Evolutionary conservation across 345 rosid species (phyloP).

Genomic region (Crucihimalaya himalaica): DNA sequence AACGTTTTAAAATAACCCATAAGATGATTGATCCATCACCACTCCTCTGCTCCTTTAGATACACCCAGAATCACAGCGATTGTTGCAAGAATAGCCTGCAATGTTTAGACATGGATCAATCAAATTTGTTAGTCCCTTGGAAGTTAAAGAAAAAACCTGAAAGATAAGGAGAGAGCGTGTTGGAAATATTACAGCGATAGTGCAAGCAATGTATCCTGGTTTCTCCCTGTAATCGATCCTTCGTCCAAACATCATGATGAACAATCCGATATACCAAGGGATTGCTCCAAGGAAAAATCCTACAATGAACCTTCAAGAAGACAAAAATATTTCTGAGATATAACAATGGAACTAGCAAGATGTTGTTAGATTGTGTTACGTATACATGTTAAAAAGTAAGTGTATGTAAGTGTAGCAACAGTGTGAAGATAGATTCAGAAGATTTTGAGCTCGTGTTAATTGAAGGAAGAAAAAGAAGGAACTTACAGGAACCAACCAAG

Average conservation of each 20-base stretch:
- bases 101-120: slow-evolving; percentile 6
- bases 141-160: not conserved
- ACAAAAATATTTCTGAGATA: slow-evolving; percentile 4
- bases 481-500: slow-evolving; percentile 91
- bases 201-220: slow-evolving; percentile 90
- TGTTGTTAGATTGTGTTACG: not conserved
- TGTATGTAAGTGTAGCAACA: not conserved
- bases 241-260: slow-evolving; percentile 62
- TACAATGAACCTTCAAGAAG: slow-evolving; percentile 62
- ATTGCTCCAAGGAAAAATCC: slow-evolving; percentile 86
- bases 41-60: slow-evolving; percentile 55
- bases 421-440: not conserved
- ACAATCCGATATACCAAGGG: slow-evolving; percentile 85
- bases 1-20: slow-evolving; percentile 16
- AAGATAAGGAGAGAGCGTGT: not conserved
- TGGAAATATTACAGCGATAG: slow-evolving; percentile 63
- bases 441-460: not conserved
- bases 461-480: not conserved
- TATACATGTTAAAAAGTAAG: slow-evolving; percentile 9
- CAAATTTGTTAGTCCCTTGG: not conserved
- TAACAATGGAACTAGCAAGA: not conserved
- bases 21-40: slow-evolving; percentile 40
- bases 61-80: slow-evolving; percentile 69
- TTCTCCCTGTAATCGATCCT: slow-evolving; percentile 82
- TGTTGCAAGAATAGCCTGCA: slow-evolving; percentile 81